phyloP scores from a whole-genome alignment of 2,329 filamentous ascomycete species.

The Aspergillus felis region DNA sequence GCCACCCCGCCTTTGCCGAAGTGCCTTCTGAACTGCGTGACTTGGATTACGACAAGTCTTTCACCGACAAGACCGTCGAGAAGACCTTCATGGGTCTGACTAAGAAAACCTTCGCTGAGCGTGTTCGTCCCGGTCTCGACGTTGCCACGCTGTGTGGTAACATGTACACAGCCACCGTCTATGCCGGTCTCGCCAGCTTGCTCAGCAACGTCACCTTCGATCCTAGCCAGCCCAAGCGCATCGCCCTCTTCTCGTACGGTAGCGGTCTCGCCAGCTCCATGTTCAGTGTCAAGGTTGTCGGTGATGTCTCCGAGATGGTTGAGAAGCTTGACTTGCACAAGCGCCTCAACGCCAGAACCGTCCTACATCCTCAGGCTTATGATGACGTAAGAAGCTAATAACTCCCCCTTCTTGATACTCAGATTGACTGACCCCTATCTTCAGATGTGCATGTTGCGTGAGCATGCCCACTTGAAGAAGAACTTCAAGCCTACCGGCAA shows the following conservation, averaged over 20 bases:
- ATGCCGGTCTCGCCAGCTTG: conserved; percentile 55
- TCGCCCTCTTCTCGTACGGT: conserved; percentile 76
- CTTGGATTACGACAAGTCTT: conserved; percentile 73
- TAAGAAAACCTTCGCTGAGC: conserved; percentile 80
- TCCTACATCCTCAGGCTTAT: conserved; percentile 67
- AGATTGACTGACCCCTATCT: conserved; percentile 23
- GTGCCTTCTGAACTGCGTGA: conserved; percentile 73
- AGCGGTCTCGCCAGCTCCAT: conserved; percentile 72
- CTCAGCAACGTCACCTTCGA: conserved; percentile 62
- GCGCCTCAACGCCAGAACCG: conserved; percentile 62
- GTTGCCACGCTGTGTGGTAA: conserved; percentile 71
- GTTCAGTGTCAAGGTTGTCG: conserved; percentile 63
- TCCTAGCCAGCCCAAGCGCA: conserved; percentile 65
- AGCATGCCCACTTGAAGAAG: conserved; percentile 81
- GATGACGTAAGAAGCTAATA: conserved; percentile 58
- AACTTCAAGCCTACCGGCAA: conserved; percentile 68
- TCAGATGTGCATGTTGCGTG: conserved; percentile 74
- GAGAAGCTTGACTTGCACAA: conserved; percentile 67
- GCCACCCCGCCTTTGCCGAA: conserved; percentile 65
- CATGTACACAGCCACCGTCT: conserved; percentile 61
- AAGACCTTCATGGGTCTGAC: conserved; percentile 81
- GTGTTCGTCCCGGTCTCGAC: conserved; percentile 68
- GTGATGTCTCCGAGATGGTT: conserved; percentile 64
- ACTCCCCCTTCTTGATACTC: background rate
- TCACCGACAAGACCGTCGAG: conserved; percentile 77